phyloP scores from a whole-genome alignment of 2,329 filamentous ascomycete species.

The Fusarium metavorans region DNA sequence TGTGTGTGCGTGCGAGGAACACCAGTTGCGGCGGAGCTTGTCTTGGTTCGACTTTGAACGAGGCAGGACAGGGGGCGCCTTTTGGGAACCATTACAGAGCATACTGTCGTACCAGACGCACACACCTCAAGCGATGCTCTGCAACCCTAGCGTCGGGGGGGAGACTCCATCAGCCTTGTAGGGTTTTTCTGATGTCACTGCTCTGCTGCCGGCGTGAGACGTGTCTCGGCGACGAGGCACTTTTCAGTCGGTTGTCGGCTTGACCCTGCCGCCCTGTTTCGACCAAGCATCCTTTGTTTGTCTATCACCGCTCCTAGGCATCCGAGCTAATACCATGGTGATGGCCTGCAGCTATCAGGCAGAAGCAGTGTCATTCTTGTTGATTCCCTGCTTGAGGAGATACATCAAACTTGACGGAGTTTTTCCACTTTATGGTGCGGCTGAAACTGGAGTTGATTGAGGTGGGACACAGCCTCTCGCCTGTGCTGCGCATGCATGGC shows the following conservation, averaged over 20 bases:
- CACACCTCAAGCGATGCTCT: not conserved
- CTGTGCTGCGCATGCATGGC: constrained; percentile 20
- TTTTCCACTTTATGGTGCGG: constrained; percentile 45
- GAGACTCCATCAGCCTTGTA: constrained; percentile 41
- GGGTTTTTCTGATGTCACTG: constrained; percentile 41
- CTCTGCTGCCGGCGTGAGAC: constrained; percentile 33
- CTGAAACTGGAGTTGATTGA: constrained; percentile 38
- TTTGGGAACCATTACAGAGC: constrained; percentile 1
- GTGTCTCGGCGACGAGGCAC: constrained; percentile 33
- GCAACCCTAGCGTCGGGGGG: constrained; percentile 2
- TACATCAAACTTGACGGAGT: constrained; percentile 18
- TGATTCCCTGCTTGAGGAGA: not conserved
- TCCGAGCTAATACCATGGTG: constrained; percentile 9
- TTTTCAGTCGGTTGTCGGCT: constrained; percentile 17
- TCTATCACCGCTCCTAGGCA: constrained; percentile 15
- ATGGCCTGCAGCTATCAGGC: constrained; percentile 11
- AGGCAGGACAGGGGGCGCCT: constrained; percentile 18
- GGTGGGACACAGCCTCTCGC: constrained; percentile 31
- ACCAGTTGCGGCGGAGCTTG: constrained; percentile 26
- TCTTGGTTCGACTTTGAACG: constrained; percentile 22
- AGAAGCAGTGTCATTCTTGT: constrained; percentile 10
- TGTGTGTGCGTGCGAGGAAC: constrained; percentile 8
- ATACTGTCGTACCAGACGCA: not conserved
- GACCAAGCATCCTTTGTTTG: constrained; percentile 10
- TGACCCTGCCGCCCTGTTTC: constrained; percentile 2